Evolutionary conservation across 225 moss, liverwort and hornwort genomes (phyloP).

Genomic region (Physcomitrium patens): DNA sequence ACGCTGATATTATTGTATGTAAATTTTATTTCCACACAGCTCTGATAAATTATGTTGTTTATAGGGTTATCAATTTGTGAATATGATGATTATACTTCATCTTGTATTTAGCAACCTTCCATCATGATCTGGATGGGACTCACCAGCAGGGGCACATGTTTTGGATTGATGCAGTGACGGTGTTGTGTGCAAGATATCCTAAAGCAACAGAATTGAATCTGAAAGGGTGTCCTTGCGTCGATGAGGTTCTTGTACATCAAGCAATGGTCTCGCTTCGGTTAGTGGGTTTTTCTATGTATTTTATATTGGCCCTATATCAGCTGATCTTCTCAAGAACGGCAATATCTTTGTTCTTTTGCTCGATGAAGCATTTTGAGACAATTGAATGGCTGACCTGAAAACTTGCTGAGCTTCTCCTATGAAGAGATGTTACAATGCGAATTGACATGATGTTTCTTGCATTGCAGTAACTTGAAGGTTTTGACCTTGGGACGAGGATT

Average conservation of each 20-base stretch:
- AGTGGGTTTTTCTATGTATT: slow-evolving; percentile 2
- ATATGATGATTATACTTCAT: neutral
- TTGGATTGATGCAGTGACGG: slow-evolving; percentile 48
- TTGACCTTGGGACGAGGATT: slow-evolving; percentile 57
- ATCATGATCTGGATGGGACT: neutral
- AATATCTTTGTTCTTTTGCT: slow-evolving; percentile 2
- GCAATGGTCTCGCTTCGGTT: slow-evolving; percentile 76
- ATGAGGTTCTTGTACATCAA: slow-evolving; percentile 67
- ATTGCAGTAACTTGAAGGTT: slow-evolving; percentile 61
- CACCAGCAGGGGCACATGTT: slow-evolving; percentile 7
- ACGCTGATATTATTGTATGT: neutral
- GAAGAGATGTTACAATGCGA: neutral
- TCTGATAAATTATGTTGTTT: slow-evolving; percentile 6
- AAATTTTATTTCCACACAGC: slow-evolving; percentile 2
- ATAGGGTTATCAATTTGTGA: neutral
- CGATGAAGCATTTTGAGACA: slow-evolving; percentile 1
- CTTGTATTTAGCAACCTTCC: neutral
- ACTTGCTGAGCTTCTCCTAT: neutral
- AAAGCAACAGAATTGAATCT: slow-evolving; percentile 71
- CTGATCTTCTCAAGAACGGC: slow-evolving; percentile 2
- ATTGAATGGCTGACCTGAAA: neutral
- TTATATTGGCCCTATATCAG: neutral
- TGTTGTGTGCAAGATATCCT: slow-evolving; percentile 64
- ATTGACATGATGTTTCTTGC: neutral
- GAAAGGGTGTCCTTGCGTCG: slow-evolving; percentile 69